Evolutionary conservation across 2,329 filamentous ascomycete genomes (phyloP).

Genomic region (Madurella mycetomatis): DNA sequence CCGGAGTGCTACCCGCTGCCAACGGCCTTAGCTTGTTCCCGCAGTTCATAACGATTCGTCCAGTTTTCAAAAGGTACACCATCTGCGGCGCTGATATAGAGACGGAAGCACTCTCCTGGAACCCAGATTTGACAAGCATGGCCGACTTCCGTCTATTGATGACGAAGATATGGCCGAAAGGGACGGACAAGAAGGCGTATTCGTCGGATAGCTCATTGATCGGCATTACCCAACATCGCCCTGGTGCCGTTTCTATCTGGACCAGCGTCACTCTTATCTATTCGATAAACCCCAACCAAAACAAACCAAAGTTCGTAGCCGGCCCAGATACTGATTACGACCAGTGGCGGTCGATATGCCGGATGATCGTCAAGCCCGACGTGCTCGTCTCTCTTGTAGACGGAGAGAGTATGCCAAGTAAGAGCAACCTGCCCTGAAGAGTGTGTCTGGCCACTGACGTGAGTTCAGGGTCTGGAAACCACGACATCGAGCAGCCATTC

Average conservation of each 20-base stretch:
- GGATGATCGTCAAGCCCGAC: slow-evolving; percentile 17
- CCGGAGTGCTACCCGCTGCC: neutral
- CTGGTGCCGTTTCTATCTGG: neutral
- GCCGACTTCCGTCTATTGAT: slow-evolving; percentile 4
- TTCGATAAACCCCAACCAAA: neutral
- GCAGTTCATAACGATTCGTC: slow-evolving; percentile 20
- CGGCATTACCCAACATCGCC: slow-evolving; percentile 4
- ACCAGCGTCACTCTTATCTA: neutral
- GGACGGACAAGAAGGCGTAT: neutral
- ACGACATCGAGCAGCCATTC: slow-evolving; percentile 13
- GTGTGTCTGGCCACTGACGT: neutral
- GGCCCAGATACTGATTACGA: slow-evolving; percentile 6
- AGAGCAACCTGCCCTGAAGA: neutral
- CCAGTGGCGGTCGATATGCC: slow-evolving; percentile 18
- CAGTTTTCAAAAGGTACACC: slow-evolving; percentile 17
- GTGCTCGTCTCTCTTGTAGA: slow-evolving; percentile 1
- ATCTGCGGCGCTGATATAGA: neutral
- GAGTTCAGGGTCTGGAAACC: slow-evolving; percentile 1
- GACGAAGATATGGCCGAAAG: neutral
- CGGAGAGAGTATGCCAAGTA: neutral
- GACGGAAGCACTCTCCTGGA: neutral
- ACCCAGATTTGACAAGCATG: neutral
- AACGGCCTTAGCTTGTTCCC: slow-evolving; percentile 15
- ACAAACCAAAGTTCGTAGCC: slow-evolving; percentile 15
- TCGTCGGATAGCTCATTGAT: neutral